Base-by-base conservation (phyloP, 805 yeast genomes). In the Metschnikowia gelsemii region DNA sequence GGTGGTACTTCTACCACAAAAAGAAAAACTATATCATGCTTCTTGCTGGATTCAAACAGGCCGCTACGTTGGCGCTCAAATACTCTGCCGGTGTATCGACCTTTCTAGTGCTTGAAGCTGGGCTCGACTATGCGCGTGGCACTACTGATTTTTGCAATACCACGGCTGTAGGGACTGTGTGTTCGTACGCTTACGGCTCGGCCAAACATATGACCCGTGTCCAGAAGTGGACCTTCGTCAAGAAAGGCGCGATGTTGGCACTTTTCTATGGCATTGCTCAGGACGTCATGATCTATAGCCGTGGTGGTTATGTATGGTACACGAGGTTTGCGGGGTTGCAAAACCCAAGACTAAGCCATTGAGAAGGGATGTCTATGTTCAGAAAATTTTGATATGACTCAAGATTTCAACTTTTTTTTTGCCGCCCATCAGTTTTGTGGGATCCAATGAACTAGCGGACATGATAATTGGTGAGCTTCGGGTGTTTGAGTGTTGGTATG, bases 1-100 rank as follows among this genome's bases (percentile, higher is more conserved):
- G 91, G 0, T 87, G 96, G 96, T 87, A 84, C 56, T 84, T 82
- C 58, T 87, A 87, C 62, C 93, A 87, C 62, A 87, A 84, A 62
- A 73, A 87, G 47, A 87, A 86, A 65, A 84, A 85, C 61, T 84
- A 85, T 59, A 84, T 83, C 22, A 78, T 87, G 62, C 61, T 84
- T 25, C 69, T 75, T 43, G 68, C 69, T 20, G 87, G 86, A 1
- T 62, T 78, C 47, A 65, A 64, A 14, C 40, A 50, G 6, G 89
- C 83, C 0, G 51, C 73, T n/a, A 59, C 54, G 26, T 66, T 66
- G 8, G 74, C 63, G 0, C 30, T 51, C 26, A 40, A 47, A 52
- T 66, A 72, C 38, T 65, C 79, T 1, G 32, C 59, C 0, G 67
- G 77, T 2, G 75, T 79, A 2, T 65, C 74, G 0, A 53, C 70